Evolutionary conservation across 257 asterid species (phyloP).

Genomic region (Paraleonurus japonicus): DNA sequence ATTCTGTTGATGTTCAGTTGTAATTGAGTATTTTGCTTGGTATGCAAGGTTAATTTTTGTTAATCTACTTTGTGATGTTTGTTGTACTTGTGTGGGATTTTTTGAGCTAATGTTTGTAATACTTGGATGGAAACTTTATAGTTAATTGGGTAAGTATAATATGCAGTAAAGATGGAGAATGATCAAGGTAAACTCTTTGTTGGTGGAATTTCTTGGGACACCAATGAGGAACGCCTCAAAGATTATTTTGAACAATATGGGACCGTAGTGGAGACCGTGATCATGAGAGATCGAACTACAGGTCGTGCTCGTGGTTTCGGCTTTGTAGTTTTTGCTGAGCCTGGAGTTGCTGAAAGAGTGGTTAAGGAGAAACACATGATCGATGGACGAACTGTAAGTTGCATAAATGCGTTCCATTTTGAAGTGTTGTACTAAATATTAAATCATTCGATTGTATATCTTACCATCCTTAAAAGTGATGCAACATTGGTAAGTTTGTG

Average conservation of each 20-base stretch:
- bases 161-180: slow-evolving; percentile 49
- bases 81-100: background rate
- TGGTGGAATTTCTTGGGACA: slow-evolving; percentile 98
- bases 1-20: slow-evolving; percentile 15
- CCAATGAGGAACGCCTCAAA: slow-evolving; percentile 78
- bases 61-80: background rate
- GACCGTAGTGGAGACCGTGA: slow-evolving; percentile 85
- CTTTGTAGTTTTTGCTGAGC: slow-evolving; percentile 73
- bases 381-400: slow-evolving; percentile 84
- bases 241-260: slow-evolving; percentile 76
- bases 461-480: slow-evolving; percentile 4
- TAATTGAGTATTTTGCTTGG: slow-evolving; percentile 11
- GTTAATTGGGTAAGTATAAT: slow-evolving; percentile 17
- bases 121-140: background rate
- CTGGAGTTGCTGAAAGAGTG: slow-evolving; percentile 81
- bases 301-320: slow-evolving; percentile 98
- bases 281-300: slow-evolving; percentile 87
- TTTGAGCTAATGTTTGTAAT: background rate
- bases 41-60: background rate
- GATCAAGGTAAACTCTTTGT: slow-evolving; percentile 75
- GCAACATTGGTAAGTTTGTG: background rate
- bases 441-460: background rate
- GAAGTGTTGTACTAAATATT: background rate
- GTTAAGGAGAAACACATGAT: slow-evolving; percentile 84
- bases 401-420: slow-evolving; percentile 14